Evolutionary conservation across 805 yeast genomes (phyloP), one percentile per base, ranked within the genome.

Genomic region (Candida tibetensis): DNA sequence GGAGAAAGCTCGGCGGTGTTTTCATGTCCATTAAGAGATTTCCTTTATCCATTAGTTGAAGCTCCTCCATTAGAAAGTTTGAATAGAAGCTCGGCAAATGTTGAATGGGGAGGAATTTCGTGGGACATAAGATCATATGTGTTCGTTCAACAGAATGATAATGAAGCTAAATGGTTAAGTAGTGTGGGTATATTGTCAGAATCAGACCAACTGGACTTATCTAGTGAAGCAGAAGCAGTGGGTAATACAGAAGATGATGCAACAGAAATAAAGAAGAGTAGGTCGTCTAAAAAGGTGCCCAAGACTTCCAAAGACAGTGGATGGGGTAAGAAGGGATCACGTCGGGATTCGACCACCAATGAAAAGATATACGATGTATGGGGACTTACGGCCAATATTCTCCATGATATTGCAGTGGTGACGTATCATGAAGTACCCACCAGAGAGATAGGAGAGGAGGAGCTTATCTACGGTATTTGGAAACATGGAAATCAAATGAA

Each of bases 341-440:
- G 72, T 34, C 44, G 69, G 16, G 62, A 66, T 39, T 52, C 63
- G 9, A 53, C 45, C 16, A 56, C 72, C 47, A 53, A 77, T 56
- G 65, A 62, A 30, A 68, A 72, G 39, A 72, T 80, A 27, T 77
- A 84, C 51, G 85, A 83, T 51, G 81, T 85, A 4, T 85, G 93
- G 95, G 95, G 95, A 1, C 61, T 85, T 26, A 85, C 93, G 0
- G 91, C 90, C 2, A 83, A 82, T 52, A 84, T 85, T 7, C 54
- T 85, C n/a, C 85, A 77, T 49, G 91, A 85, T 53, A 52, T 85
- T 19, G 81, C 88, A 2, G 71, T 70, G 40, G 67, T 83, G 7
- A 64, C 75, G 3, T 75, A 77, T 51, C 32, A 31, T 8, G 42
- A 33, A 4, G 2, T 26, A 17, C 39, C 44, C 5, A 33, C 48